A percentile compares a stretch with the other conserved stretches of the same genome.
Evolutionary conservation across 257 asterid species (phyloP).

Genomic region (Ligustrum vulgare): DNA sequence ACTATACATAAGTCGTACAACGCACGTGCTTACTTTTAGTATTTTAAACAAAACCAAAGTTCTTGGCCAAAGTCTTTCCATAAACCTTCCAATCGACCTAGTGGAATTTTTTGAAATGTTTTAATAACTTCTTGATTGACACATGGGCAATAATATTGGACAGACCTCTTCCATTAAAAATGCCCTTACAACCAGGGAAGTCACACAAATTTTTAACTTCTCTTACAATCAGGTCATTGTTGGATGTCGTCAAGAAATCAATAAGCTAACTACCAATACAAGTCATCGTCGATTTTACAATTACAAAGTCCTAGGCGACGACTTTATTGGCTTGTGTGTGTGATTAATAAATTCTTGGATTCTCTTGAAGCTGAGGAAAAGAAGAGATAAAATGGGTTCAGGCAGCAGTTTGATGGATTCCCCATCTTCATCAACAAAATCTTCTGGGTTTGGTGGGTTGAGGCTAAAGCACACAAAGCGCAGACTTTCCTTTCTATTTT

Average conservation of each 20-base stretch:
- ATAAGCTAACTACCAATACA: background rate
- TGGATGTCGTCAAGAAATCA: background rate
- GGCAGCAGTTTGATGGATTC: conserved; percentile 46
- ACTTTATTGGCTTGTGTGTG: conserved; percentile 5
- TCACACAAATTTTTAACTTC: too few relatives aligned
- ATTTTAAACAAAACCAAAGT: too few relatives aligned
- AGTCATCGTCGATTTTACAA: background rate
- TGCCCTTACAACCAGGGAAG: too few relatives aligned
- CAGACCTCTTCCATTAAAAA: too few relatives aligned
- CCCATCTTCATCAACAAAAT: conserved; percentile 27
- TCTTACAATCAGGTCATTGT: too few relatives aligned
- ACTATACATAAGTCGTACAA: too few relatives aligned
- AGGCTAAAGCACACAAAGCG: conserved; percentile 39
- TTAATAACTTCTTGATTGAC: too few relatives aligned
- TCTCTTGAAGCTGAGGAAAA: background rate
- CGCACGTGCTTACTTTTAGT: too few relatives aligned
- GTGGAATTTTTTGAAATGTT: too few relatives aligned
- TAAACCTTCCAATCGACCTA: too few relatives aligned
- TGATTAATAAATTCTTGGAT: background rate
- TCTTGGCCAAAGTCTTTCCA: too few relatives aligned
- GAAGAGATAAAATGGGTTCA: conserved; percentile 55
- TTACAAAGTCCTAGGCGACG: conserved; percentile 8
- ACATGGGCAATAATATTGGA: too few relatives aligned
- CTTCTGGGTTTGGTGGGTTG: conserved; percentile 40
- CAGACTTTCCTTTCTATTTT: conserved; percentile 54